Base-by-base conservation (phyloP, 106 monocot species). In the Amphibolis antarctica region DNA sequence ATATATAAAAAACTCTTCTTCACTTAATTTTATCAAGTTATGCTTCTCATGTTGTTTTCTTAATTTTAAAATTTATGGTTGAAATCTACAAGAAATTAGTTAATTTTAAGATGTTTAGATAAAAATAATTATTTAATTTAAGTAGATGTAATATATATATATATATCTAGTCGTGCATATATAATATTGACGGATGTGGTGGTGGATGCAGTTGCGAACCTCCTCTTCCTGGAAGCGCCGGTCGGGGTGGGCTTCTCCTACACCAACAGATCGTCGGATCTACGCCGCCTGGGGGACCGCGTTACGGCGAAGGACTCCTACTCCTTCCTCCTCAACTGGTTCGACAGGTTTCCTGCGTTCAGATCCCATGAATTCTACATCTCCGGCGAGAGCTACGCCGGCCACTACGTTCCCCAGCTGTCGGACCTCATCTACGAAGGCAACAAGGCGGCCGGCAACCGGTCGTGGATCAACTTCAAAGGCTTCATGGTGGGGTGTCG, bases 341-440 rank as follows among this genome's bases (percentile, higher is more conserved):
- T 93, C 50, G 24, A 55, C 5, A 82, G 66, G 79, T 93, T 79
- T 68, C 93, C 93, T 9, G 42, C 43, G 11, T 86, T 83, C 73
- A 85, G 64, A 66, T 65, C 74, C 52, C 80, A 70, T 43, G 85
- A 88, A 15, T 88, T 93, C 70, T 93, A 83, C 74, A 66, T 93
- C 62, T 67, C 93, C 30, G 93, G 93, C 49, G 93, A 93, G 75
- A 93, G 93, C 76, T 93, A 93, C 30, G 93, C 88, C 3, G 93
- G 92, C n/a, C 93, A 93, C 55, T 93, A 93, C 69, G 88, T 85
- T 48, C 93, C 93, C 14, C 93, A 93, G 74, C 82, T 93, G 26
- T 78, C 93, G 12, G 76, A 85, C 59, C 71, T 77, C 29, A 85
- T 93, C 49, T 81, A 74, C 36, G 83, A 88, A 58, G 76, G 78